Conservation (phyloP, 2,329 filamentous ascomycete genomes). For the Raffaelea albimanens region DNA sequence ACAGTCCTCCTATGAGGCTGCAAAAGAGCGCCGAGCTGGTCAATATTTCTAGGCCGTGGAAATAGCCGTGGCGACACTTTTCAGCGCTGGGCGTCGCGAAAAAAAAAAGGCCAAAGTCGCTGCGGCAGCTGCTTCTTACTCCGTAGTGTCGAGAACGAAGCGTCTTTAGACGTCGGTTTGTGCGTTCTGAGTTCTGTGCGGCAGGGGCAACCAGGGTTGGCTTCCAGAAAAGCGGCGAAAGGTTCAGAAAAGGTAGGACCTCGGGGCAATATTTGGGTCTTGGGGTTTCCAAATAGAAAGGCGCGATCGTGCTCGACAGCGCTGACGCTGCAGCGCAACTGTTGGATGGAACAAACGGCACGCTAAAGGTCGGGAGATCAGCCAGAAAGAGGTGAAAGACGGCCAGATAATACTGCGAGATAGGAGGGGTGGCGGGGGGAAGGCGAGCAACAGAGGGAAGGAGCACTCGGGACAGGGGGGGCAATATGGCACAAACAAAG, state of each 20-base stretch:
- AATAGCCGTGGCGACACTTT: no score
- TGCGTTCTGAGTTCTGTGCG: no score
- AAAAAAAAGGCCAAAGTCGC: no score
- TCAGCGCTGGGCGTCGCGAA: no score
- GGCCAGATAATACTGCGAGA: background rate
- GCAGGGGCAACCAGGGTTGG: background rate
- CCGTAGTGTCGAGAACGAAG: no score
- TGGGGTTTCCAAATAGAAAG: constrained; percentile 4
- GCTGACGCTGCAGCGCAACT: background rate
- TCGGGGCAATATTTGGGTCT: no score
- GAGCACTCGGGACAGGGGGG: no score
- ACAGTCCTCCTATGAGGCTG: background rate
- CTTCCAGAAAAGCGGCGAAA: background rate
- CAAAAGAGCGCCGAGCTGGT: background rate
- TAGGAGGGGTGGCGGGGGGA: background rate
- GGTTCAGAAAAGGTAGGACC: no score
- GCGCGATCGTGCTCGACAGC: background rate
- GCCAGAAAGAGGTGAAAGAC: constrained; percentile 1
- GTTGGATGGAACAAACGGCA: background rate
- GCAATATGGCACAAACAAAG: background rate
- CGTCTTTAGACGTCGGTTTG: no score
- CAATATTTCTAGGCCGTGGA: background rate
- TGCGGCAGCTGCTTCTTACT: no score
- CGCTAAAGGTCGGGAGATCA: constrained; percentile 9
- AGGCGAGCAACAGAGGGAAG: background rate